Evolutionary conservation across 345 rosid genomes (phyloP), one percentile per base, ranked within the genome.

Genomic region (Cardamine resedifolia): DNA sequence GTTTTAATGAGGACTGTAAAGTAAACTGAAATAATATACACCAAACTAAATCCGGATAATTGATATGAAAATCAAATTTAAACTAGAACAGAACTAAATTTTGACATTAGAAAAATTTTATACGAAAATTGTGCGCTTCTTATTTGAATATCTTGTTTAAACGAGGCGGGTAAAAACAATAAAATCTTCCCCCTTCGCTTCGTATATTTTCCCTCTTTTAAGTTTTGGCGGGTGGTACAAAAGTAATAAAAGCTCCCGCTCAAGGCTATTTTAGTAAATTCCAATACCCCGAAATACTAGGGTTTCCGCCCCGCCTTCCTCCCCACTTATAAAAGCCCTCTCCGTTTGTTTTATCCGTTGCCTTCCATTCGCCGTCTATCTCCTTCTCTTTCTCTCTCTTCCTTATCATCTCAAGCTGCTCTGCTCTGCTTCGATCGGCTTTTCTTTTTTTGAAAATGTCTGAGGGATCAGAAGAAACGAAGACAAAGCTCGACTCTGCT

Each of bases 241-340:
- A 3, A 4, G 50, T 44, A 73, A 73, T 79, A 58, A 70, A 70
- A 47, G 12, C 5, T 55, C 63, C 70, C 18, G 6, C 43, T 10
- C 3, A 61, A 47, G 83, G 85, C 14, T 51, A 74, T 3, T 23
- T 0, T 2, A 0, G 87, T 81, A 53, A 81, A 60, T 78, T 56
- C 34, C 1, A 0, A 0, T 0, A 0, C 23, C 2, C 65, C 64
- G 70, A 58, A 44, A 23, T 64, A 26, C 61, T 83, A 81, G 89
- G 89, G 86, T 81, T 85, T 78, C 74, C 66, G 71, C 58, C 75
- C 76, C 72, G 72, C 80, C 49, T 58, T 57, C 49, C 50, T 55
- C 62, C 48, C 2, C 45, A 27, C 53, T 74, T 78, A 85, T 81
- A 83, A 77, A 45, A 47, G 0, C 55, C 38, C 47, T 64, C 61